Percentiles rank a stretch among this genome's conserved stretches.
These are phyloP conservation scores for Cladophialophora chaetospira DNA, from an alignment of 2,329 filamentous ascomycete species.

Conservation along the genomic window DNA sequence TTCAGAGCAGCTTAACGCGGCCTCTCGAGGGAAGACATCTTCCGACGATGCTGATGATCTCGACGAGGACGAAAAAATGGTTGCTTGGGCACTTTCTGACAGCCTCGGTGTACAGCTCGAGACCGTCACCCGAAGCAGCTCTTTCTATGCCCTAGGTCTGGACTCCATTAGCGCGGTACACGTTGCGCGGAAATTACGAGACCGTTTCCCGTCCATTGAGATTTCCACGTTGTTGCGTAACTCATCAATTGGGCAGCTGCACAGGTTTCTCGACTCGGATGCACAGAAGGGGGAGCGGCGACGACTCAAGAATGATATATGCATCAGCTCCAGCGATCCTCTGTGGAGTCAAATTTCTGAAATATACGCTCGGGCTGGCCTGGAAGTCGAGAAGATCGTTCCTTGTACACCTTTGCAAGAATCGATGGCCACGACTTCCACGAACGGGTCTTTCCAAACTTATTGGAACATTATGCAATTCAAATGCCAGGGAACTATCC, in stretches of 20 bases:
- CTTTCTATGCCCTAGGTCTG: constrained; percentile 75
- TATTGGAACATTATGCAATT: constrained; percentile 77
- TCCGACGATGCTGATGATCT: constrained; percentile 7
- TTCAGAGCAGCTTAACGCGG: constrained; percentile 47
- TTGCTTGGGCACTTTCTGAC: constrained; percentile 59
- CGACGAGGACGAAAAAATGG: constrained; percentile 53
- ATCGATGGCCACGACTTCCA: constrained; percentile 71
- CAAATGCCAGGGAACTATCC: constrained; percentile 55
- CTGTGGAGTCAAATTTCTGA: constrained; percentile 5
- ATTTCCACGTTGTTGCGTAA: constrained; percentile 72
- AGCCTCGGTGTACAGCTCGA: constrained; percentile 50
- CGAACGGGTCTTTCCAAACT: constrained; percentile 47
- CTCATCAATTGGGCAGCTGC: constrained; percentile 65
- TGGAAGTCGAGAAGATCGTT: constrained; percentile 58
- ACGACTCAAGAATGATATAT: background rate
- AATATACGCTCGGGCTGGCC: constrained; percentile 30
- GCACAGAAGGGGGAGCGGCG: background rate
- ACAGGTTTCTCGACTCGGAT: constrained; percentile 30
- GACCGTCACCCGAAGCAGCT: constrained; percentile 64
- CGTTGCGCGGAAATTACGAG: constrained; percentile 61
- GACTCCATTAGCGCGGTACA: constrained; percentile 82
- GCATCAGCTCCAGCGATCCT: background rate
- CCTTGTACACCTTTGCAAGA: constrained; percentile 88
- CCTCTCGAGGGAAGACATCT: constrained; percentile 8
- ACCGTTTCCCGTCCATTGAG: constrained; percentile 54